phyloP scores from a whole-genome alignment of 768 basidiomycete genomes.

The Tylopilus sp. region DNA sequence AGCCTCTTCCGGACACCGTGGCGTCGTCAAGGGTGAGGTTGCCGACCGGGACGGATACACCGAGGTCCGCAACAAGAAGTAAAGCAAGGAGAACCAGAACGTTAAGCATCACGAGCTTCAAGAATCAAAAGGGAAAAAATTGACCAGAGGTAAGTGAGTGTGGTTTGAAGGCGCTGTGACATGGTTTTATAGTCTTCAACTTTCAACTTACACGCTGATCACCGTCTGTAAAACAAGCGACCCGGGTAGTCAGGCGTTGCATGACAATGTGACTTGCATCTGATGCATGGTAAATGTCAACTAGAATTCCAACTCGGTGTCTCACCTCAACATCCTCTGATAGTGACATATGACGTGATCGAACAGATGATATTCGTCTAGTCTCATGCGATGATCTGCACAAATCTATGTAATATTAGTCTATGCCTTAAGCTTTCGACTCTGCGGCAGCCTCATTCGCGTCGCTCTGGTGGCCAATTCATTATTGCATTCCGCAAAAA shows the following conservation, averaged over 20 bases:
- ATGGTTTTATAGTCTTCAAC: slow-evolving; percentile 11
- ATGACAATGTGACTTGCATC: neutral
- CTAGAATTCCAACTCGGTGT: neutral
- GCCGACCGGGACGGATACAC: slow-evolving; percentile 14
- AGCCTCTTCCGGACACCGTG: slow-evolving; percentile 11
- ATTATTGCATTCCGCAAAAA: slow-evolving; percentile 3
- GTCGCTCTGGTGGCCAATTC: neutral
- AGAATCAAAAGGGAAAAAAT: slow-evolving; percentile 12
- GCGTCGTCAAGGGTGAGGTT: neutral
- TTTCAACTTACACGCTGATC: slow-evolving; percentile 6
- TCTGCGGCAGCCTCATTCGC: neutral
- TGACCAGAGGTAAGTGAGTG: neutral
- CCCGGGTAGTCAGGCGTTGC: neutral
- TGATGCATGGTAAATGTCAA: neutral
- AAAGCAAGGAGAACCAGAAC: slow-evolving; percentile 10
- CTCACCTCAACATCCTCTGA: neutral
- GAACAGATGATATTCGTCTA: neutral
- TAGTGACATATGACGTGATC: neutral
- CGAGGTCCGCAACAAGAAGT: slow-evolving; percentile 7
- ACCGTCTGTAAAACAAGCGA: neutral
- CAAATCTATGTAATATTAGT: slow-evolving; percentile 3
- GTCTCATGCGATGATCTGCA: neutral
- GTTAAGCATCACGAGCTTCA: slow-evolving; percentile 15
- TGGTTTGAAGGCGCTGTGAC: neutral
- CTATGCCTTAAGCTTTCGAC: slow-evolving; percentile 7